A percentile compares a stretch with the other conserved stretches of the same genome.
phyloP scores from a whole-genome alignment of 805 yeast species.

The Monosporozyma aerobia region DNA sequence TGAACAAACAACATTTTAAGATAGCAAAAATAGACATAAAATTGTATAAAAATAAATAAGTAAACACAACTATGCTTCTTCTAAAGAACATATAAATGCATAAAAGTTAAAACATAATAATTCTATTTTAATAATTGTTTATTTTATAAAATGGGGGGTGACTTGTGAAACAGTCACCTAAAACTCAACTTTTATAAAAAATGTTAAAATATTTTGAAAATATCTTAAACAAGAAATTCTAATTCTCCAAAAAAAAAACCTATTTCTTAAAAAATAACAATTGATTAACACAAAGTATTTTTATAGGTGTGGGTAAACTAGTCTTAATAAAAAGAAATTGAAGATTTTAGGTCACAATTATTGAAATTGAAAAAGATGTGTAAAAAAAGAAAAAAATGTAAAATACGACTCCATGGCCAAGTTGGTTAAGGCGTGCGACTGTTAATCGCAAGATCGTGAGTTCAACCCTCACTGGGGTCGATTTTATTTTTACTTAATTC shows the following conservation, averaged over 20 bases:
- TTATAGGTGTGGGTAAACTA: too few relatives aligned
- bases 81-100: neutral
- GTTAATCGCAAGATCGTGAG: constrained; percentile 58
- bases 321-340: too few relatives aligned
- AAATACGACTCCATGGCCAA: constrained; percentile 43
- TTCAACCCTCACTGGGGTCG: constrained; percentile 54
- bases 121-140: neutral
- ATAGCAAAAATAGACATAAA: neutral
- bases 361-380: too few relatives aligned
- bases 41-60: neutral
- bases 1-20: constrained; percentile 30
- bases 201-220: neutral
- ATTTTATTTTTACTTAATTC: neutral
- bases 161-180: neutral
- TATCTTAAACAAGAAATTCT: too few relatives aligned
- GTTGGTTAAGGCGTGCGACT: constrained; percentile 58
- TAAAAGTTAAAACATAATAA: neutral
- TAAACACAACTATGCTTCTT: neutral
- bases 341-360: too few relatives aligned
- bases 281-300: too few relatives aligned
- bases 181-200: neutral
- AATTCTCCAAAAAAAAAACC: too few relatives aligned
- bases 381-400: neutral
- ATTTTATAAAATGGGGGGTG: neutral
- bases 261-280: too few relatives aligned